Percentiles rank a stretch among this genome's conserved stretches.
Conservation (phyloP, 495 filamentous ascomycete genomes). For the Penicillium cataractarum region DNA sequence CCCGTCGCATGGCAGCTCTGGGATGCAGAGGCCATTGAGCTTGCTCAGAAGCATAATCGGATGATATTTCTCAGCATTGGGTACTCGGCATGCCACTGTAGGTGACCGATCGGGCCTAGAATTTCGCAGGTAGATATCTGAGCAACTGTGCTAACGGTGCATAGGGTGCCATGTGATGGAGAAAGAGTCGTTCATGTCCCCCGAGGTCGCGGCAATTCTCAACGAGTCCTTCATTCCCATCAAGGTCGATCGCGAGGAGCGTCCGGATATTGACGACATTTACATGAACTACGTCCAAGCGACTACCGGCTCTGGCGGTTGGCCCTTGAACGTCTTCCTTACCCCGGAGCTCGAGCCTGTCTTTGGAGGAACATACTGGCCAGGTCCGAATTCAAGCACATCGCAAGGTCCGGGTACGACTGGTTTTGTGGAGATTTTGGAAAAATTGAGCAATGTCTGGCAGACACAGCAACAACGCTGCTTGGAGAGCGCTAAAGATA, state of each 20-base stretch:
- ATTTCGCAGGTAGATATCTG: background rate
- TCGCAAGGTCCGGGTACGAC: constrained; percentile 57
- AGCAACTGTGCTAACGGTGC: constrained; percentile 15
- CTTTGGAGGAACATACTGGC: constrained; percentile 97
- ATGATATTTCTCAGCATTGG: constrained; percentile 94
- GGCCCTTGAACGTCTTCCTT: constrained; percentile 96
- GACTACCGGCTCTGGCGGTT: constrained; percentile 88
- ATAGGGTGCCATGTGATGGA: constrained; percentile 92
- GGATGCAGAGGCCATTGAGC: constrained; percentile 71
- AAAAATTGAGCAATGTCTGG: constrained; percentile 84
- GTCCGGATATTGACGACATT: constrained; percentile 92
- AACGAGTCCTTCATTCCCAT: constrained; percentile 91
- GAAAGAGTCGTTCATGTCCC: constrained; percentile 87
- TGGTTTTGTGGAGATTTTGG: constrained; percentile 78
- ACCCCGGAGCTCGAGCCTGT: constrained; percentile 92
- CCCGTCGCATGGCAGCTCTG: constrained; percentile 94
- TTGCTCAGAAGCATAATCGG: constrained; percentile 79
- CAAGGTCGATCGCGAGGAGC: constrained; percentile 92
- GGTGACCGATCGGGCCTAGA: constrained; percentile 27
- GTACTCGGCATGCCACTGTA: constrained; percentile 94
- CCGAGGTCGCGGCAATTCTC: constrained; percentile 76
- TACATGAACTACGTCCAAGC: constrained; percentile 99
- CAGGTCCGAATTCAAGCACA: constrained; percentile 67
- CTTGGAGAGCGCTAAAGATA: constrained; percentile 78
- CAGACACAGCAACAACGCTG: constrained; percentile 79